phyloP scores from a whole-genome alignment of 2,329 filamentous ascomycete species.

The Sclerotinia minor region DNA sequence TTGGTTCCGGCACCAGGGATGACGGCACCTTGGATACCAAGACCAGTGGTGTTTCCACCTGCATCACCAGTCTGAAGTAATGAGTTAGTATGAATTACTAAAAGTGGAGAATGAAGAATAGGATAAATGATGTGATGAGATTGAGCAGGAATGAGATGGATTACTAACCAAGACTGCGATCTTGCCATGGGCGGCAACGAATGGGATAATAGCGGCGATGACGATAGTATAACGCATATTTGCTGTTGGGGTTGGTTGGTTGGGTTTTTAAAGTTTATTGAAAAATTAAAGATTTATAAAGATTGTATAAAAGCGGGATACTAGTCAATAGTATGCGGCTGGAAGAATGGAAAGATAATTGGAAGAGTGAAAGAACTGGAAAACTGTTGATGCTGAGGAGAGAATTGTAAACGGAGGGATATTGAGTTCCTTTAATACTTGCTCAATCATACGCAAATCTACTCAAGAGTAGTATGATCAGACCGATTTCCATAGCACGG shows the following conservation, averaged over 20 bases:
- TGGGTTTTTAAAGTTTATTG: slow-evolving; percentile 13
- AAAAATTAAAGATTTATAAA: slow-evolving; percentile 31
- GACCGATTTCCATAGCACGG: not conserved
- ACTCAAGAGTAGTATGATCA: not conserved
- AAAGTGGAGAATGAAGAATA: not conserved
- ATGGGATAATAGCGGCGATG: slow-evolving; percentile 51
- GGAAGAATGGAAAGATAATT: slow-evolving; percentile 30
- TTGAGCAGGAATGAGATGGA: slow-evolving; percentile 4
- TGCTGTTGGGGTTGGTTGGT: slow-evolving; percentile 31
- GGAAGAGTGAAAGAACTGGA: slow-evolving; percentile 27
- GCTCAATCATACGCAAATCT: slow-evolving; percentile 10
- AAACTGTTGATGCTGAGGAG: slow-evolving; percentile 39
- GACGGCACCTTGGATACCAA: slow-evolving; percentile 46
- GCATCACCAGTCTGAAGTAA: slow-evolving; percentile 41
- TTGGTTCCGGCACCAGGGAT: slow-evolving; percentile 47
- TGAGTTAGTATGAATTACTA: slow-evolving; percentile 19
- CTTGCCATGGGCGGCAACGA: slow-evolving; percentile 61
- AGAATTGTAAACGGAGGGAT: slow-evolving; percentile 29
- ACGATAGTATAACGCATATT: slow-evolving; percentile 36
- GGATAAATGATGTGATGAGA: not conserved
- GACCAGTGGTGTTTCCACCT: slow-evolving; percentile 48
- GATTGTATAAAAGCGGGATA: slow-evolving; percentile 35
- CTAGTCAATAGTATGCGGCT: slow-evolving; percentile 40
- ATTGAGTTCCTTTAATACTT: slow-evolving; percentile 37
- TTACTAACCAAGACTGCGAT: slow-evolving; percentile 47